These are phyloP conservation scores for Colletotrichum graminicola DNA, from an alignment of 2,329 filamentous ascomycete species.

Conservation along the genomic window DNA sequence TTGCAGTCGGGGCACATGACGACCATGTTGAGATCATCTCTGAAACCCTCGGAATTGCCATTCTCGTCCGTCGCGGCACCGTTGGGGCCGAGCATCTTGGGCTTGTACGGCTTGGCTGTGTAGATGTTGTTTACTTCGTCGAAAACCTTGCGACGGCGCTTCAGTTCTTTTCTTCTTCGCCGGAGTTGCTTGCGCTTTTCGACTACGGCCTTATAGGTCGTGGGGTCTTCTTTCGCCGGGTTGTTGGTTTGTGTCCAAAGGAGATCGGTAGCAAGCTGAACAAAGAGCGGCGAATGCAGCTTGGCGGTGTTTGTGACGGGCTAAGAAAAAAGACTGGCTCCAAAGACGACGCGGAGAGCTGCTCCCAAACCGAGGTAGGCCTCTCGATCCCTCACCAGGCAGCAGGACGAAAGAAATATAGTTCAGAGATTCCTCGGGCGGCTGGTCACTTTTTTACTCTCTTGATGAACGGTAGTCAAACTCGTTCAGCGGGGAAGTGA, in stretches of 20 bases:
- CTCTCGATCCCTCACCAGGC: conserved; percentile 23
- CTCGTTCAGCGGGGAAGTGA: conserved; percentile 27
- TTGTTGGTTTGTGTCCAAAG: conserved; percentile 52
- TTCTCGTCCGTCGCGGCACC: conserved; percentile 43
- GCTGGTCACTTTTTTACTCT: conserved; percentile 12
- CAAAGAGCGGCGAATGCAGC: conserved; percentile 79
- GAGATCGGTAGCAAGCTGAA: conserved; percentile 64
- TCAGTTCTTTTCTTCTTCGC: conserved; percentile 50
- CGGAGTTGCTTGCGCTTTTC: conserved; percentile 52
- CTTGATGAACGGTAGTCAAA: conserved; percentile 22
- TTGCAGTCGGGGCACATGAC: conserved; percentile 92
- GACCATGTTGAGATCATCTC: conserved; percentile 87
- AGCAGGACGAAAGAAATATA: background rate
- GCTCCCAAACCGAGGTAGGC: conserved; percentile 13
- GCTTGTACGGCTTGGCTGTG: conserved; percentile 54
- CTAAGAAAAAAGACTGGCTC: conserved; percentile 12
- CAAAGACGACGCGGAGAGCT: conserved; percentile 27
- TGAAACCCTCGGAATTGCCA: conserved; percentile 61
- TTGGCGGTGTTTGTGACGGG: conserved; percentile 61
- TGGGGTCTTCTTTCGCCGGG: conserved; percentile 37
- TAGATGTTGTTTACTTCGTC: conserved; percentile 59
- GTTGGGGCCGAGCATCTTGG: conserved; percentile 61
- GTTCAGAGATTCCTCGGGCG: conserved; percentile 16
- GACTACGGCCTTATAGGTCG: conserved; percentile 46
- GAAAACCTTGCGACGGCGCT: conserved; percentile 55